Percentiles rank a stretch among this genome's conserved stretches.
Evolutionary conservation across 73 alveolate genomes (phyloP).

Genomic region (Breviolum minutum): DNA sequence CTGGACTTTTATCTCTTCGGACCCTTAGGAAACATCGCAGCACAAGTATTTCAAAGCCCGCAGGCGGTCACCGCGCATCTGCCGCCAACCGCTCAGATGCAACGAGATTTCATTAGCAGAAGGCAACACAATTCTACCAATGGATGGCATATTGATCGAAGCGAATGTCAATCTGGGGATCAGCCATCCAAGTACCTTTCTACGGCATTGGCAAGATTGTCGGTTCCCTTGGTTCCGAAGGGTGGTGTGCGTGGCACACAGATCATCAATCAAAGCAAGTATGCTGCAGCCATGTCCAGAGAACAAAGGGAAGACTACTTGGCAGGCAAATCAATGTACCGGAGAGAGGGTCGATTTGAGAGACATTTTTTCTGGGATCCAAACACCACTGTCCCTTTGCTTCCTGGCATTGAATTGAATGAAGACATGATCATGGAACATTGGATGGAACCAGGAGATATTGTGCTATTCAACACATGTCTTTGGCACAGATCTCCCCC

Average conservation of each 20-base stretch:
- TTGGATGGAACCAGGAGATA: conserved; percentile 53
- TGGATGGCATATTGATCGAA: conserved; percentile 54
- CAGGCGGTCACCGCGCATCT: neutral
- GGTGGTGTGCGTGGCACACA: conserved; percentile 49
- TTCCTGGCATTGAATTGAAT: neutral
- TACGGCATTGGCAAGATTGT: conserved; percentile 14
- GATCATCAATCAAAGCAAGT: conserved; percentile 33
- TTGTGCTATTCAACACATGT: conserved; percentile 29
- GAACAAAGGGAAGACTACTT: neutral
- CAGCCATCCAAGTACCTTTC: conserved; percentile 48
- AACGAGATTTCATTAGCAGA: neutral
- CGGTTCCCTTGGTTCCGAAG: neutral
- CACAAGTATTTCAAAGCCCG: conserved; percentile 20
- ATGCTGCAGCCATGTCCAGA: conserved; percentile 32
- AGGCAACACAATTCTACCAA: neutral
- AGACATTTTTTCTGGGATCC: neutral
- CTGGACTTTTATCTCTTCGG: conserved; percentile 33
- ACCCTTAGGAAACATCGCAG: conserved; percentile 12
- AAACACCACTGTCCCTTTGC: neutral
- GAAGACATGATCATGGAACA: conserved; percentile 44
- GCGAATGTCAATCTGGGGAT: conserved; percentile 17
- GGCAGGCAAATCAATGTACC: neutral
- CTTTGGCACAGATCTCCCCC: conserved; percentile 31
- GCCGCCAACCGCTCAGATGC: conserved; percentile 16
- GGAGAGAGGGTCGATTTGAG: conserved; percentile 52